Percentiles rank a stretch among this genome's conserved stretches.
Conservation (phyloP, 1,284 basidiomycete species). For the Crepidotus sp. region DNA sequence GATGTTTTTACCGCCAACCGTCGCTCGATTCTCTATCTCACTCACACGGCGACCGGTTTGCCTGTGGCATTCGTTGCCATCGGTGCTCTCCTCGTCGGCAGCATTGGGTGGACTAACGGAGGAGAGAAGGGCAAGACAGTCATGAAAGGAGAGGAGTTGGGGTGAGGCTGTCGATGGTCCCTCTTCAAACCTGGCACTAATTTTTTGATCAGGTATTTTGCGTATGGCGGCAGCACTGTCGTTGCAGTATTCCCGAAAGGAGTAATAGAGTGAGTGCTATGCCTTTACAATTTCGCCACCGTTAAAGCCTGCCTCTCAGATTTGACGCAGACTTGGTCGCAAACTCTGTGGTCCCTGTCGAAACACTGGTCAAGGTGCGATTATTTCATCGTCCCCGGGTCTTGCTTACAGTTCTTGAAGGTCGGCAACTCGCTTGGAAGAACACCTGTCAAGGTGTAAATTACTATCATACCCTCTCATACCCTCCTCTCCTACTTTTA, state of each 20-base stretch:
- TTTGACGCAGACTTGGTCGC: slow-evolving; percentile 62
- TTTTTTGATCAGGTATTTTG: slow-evolving; percentile 35
- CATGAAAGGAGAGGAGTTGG: slow-evolving; percentile 49
- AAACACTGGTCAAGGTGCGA: slow-evolving; percentile 63
- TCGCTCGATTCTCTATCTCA: slow-evolving; percentile 48
- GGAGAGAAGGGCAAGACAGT: slow-evolving; percentile 29
- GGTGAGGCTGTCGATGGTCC: slow-evolving; percentile 23
- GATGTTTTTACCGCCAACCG: slow-evolving; percentile 72
- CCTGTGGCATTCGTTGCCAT: slow-evolving; percentile 53
- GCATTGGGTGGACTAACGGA: slow-evolving; percentile 40
- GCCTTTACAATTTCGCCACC: not conserved
- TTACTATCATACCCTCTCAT: not conserved
- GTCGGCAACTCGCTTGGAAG: slow-evolving; percentile 24
- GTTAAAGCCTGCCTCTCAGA: slow-evolving; percentile 19
- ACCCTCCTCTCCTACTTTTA: not conserved
- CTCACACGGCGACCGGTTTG: slow-evolving; percentile 35
- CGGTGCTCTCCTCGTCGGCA: slow-evolving; percentile 57
- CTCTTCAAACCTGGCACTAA: not conserved
- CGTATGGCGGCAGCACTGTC: slow-evolving; percentile 64
- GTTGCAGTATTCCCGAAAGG: slow-evolving; percentile 58
- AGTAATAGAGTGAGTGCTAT: slow-evolving; percentile 36
- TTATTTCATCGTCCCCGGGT: not conserved
- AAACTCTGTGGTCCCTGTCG: slow-evolving; percentile 52
- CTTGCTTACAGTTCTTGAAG: slow-evolving; percentile 11
- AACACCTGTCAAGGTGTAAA: slow-evolving; percentile 14